Evolutionary conservation across 2,329 filamentous ascomycete genomes (phyloP), one percentile per base, ranked within the genome.

Genomic region (Ramichloridium luteum): DNA sequence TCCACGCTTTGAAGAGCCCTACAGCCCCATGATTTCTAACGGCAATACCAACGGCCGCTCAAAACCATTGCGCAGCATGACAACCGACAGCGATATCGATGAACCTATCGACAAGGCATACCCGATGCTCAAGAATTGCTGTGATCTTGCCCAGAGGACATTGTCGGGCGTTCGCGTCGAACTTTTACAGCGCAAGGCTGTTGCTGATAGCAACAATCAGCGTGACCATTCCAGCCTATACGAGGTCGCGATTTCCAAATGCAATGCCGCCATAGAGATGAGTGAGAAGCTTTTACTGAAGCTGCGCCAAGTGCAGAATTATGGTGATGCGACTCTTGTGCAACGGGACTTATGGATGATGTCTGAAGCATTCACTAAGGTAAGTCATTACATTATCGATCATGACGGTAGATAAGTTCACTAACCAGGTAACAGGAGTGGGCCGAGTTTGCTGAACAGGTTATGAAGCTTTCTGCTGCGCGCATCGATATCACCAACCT

Each of bases 71-170:
- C 64, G 68, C 25, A 67, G 68, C 26, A 65, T 65, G 28, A 60
- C 72, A 27, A 67, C 62, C 6, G 80, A 84, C 30, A 72, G 77
- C 30, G 68, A 72, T 28, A 80, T 84, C 41, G 83, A 93, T 40
- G 84, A 93, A 45, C 70, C 77, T 16, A 93, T 93, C 44, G 86
- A 93, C 40, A 73, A 67, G 39, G 83, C 94, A 13, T 93, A 82
- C 59, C 52, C 84, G 18, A 79, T 80, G 27, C 63, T 93, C 14
- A 75, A 77, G 27, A 70, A 68, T 32, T 80, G 83, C 1, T 77
- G 80, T 13, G 80, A 85, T 29, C 64, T 82, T 29, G 77, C 84
- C 16, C 68, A 81, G 43, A 72, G 73, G 25, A 76, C 75, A 2
- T 61, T 93, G 15, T 84, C 84, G 1, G 64, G 64, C 34, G 75